Evolutionary conservation across 1,284 basidiomycete genomes (phyloP).

Genomic region (Tylopilus sp.): DNA sequence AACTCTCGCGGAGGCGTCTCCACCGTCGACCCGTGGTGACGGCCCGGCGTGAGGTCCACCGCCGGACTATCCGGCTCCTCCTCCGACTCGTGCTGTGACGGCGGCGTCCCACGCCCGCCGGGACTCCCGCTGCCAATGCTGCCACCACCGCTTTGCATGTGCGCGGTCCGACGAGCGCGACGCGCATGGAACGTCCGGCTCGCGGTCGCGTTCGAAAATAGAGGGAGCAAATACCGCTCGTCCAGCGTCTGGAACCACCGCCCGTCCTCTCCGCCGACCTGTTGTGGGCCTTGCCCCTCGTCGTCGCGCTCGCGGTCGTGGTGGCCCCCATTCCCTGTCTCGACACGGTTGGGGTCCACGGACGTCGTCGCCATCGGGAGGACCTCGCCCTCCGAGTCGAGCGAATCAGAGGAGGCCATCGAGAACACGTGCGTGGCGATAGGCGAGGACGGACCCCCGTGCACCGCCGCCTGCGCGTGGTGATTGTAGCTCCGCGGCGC

Average conservation of each 20-base stretch:
- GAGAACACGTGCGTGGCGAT: slow-evolving; percentile 43
- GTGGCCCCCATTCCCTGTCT: slow-evolving; percentile 2
- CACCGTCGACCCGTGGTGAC: background rate
- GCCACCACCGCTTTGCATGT: background rate
- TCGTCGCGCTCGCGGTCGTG: background rate
- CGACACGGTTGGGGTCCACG: slow-evolving; percentile 14
- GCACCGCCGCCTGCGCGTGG: slow-evolving; percentile 39
- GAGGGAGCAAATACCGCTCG: slow-evolving; percentile 89
- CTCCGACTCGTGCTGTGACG: slow-evolving; percentile 44
- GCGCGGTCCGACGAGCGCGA: slow-evolving; percentile 51
- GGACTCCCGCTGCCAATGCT: slow-evolving; percentile 4
- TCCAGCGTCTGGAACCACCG: slow-evolving; percentile 98
- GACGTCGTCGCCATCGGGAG: slow-evolving; percentile 65
- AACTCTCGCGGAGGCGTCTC: slow-evolving; percentile 23
- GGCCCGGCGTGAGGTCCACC: slow-evolving; percentile 36
- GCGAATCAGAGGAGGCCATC: slow-evolving; percentile 64
- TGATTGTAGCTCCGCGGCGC: slow-evolving; percentile 55
- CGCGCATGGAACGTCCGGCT: slow-evolving; percentile 84
- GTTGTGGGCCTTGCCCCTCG: background rate
- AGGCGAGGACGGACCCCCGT: slow-evolving; percentile 22
- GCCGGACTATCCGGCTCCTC: slow-evolving; percentile 48
- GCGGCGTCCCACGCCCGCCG: slow-evolving; percentile 42
- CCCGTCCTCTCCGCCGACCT: slow-evolving; percentile 48
- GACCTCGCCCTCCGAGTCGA: slow-evolving; percentile 78
- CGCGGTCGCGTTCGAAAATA: slow-evolving; percentile 94